Base-by-base conservation (phyloP, 2,329 filamentous ascomycete species). In the Talaromyces sp. region DNA sequence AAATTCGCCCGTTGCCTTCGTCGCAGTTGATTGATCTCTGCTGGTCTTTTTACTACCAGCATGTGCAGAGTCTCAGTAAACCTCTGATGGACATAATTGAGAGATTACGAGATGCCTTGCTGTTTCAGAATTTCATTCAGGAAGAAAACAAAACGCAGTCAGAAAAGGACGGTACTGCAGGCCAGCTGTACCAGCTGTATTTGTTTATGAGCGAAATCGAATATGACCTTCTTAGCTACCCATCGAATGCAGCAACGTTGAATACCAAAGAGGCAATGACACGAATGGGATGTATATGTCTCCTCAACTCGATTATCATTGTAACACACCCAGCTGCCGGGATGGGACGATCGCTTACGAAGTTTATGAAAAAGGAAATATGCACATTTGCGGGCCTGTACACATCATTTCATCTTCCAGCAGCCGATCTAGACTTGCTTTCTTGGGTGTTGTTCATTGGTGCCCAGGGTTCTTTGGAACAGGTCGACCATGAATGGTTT, bases 211-310 rank as follows among this genome's bases (percentile, higher is more conserved):
- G 68, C 58, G 71, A 75, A 62, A 62, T 71, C 21, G 75, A 77
- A 62, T 71, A 75, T 58, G 73, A 74, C 60, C 67, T 77, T 19
- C 64, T 76, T 7, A 73, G 71, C 31, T 76, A 77, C 60, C 68
- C 74, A 24, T 74, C n/a, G 5, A 11, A 55, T 29, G 24, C 49
- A n/a, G 13, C 24, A 27, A 57, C 14, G 52, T 54, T 69, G 19
- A 62, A 70, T 60, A 68, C 70, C 3, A 58, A 73, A 31, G 73
- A 75, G 61, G 64, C 66, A 9, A 64, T 73, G 55, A 67, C 69
- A 29, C 68, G 73, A 26, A 64, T 73, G 31, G 68, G 71, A 52
- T 64, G 65, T 14, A 69, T 75, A 53, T 68, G 69, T 58, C 71
- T 72, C 56, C 64, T 74, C 32, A 72, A 71, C 58, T 59, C 66